Base-by-base conservation (phyloP, 2,329 filamentous ascomycete genomes). In the Aureobasidium vineae region DNA sequence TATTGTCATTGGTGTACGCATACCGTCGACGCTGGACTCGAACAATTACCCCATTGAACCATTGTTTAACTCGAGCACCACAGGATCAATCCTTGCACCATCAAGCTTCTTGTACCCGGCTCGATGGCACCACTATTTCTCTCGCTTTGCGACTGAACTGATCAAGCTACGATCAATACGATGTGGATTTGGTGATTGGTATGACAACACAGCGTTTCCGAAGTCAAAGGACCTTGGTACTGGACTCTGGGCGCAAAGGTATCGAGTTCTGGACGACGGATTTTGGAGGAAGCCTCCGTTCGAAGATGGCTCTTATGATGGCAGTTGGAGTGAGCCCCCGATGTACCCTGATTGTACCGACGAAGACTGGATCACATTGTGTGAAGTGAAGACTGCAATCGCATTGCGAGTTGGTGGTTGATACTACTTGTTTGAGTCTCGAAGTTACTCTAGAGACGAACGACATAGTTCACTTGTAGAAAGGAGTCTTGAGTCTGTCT, bases 1-100 rank as follows among this genome's bases (percentile, higher is more conserved):
- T 0, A 79, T 67, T 33, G 43, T 67, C 6, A 52, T 63, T 33
- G 57, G 66, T n/a, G 52, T 61, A 6, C 36, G 40, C 1, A 53
- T 63, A 53, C 52, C 38, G 4, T 61, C 57, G 38, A 54, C 57
- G 4, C 26, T 63, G 41, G 66, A 59, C 33, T 33, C 57, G 21
- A 33, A 67, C 19, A 53, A 49, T 41, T 67, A 59, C 43, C 57
- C 59, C 4, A 53, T 67, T 11, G 52, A 63, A 15, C 61, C 61
- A 23, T 36, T 64, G 23, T 64, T 64, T 38, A 53, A 64, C n/a
- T 64, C 61, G 3, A 64, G 47, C 13, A 28, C 38, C 11, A 64
- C 47, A 23, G 61, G 61, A 54, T 64, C 61, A 3, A 53, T 64
- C 5, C 61, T 64, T 8, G 31, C 47, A 21, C 49, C 33, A 13